Evolutionary conservation across 257 asterid genomes (phyloP).

Genomic region (Solanum sejunctum): DNA sequence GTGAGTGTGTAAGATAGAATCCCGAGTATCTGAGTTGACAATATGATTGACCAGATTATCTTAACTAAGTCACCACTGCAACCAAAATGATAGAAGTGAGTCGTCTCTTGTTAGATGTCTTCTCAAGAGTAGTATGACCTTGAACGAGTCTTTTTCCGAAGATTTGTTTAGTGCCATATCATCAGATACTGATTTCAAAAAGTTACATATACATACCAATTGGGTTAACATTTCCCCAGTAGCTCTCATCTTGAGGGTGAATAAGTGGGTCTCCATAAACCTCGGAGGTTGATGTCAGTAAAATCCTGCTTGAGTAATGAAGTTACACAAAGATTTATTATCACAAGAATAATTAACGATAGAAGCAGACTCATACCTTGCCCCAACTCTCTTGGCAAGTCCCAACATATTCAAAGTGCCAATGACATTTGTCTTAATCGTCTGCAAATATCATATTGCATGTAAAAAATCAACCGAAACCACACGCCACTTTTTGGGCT

Average conservation of each 20-base stretch:
- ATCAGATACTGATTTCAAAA: neutral
- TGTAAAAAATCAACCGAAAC: neutral
- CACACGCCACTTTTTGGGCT: neutral
- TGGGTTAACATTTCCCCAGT: conserved; percentile 98
- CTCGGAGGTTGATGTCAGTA: conserved; percentile 93
- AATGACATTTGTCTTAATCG: conserved; percentile 90
- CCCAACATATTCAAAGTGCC: conserved; percentile 98
- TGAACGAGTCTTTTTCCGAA: neutral
- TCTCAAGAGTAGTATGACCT: neutral
- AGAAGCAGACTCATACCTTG: conserved; percentile 39
- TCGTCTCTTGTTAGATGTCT: neutral
- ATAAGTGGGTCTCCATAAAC: conserved; percentile 93
- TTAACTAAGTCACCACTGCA: neutral
- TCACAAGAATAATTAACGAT: neutral
- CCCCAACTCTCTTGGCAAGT: conserved; percentile 98
- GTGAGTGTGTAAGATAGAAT: too few species aligned
- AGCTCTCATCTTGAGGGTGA: conserved; percentile 94
- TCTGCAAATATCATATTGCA: conserved; percentile 25
- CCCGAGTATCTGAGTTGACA: neutral
- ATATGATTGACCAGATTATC: neutral
- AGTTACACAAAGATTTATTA: neutral
- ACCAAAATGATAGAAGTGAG: neutral
- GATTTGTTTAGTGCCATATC: neutral
- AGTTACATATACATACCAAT: conserved; percentile 37
- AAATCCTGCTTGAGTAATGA: conserved; percentile 36